phyloP scores from a whole-genome alignment of 2,329 filamentous ascomycete genomes.

The Cyanodermella asteris region DNA sequence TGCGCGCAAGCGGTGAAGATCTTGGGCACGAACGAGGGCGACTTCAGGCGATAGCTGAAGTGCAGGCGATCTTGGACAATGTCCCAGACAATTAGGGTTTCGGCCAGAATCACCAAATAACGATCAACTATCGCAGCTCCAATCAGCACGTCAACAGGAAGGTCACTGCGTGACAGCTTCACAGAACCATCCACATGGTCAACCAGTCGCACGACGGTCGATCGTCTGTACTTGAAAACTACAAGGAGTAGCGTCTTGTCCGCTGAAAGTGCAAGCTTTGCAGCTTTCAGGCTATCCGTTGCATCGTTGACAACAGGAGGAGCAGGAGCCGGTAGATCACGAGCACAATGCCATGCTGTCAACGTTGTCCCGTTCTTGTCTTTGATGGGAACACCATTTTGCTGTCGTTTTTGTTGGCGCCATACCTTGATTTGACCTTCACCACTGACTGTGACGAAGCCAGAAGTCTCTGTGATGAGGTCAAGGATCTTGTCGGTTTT shows the following conservation, averaged over 20 bases:
- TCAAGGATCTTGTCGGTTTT: slow-evolving; percentile 41
- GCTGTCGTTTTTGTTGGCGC: slow-evolving; percentile 48
- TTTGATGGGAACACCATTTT: slow-evolving; percentile 44
- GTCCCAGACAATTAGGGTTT: slow-evolving; percentile 60
- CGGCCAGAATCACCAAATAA: slow-evolving; percentile 53
- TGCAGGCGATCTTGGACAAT: slow-evolving; percentile 55
- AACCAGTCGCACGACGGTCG: no score
- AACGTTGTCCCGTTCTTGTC: slow-evolving; percentile 35
- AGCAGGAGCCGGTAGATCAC: slow-evolving; percentile 22
- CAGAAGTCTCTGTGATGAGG: slow-evolving; percentile 47
- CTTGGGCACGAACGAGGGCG: slow-evolving; percentile 3
- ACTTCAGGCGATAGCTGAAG: slow-evolving; percentile 38
- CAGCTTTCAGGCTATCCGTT: slow-evolving; percentile 23
- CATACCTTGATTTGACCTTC: slow-evolving; percentile 63
- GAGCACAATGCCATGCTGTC: slow-evolving; percentile 53
- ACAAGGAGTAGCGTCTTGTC: slow-evolving; percentile 69
- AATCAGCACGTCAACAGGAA: slow-evolving; percentile 43
- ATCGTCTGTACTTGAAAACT: slow-evolving; percentile 30
- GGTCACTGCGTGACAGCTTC: slow-evolving; percentile 41
- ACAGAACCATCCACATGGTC: slow-evolving; percentile 48
- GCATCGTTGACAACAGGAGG: slow-evolving; percentile 15
- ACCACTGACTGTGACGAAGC: slow-evolving; percentile 68
- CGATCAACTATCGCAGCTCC: slow-evolving; percentile 51
- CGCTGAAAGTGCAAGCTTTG: slow-evolving; percentile 55
- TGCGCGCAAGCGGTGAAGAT: slow-evolving; percentile 19